Base-by-base conservation (phyloP, 1,139 yeast species). In the Taphrina wiesneri region DNA sequence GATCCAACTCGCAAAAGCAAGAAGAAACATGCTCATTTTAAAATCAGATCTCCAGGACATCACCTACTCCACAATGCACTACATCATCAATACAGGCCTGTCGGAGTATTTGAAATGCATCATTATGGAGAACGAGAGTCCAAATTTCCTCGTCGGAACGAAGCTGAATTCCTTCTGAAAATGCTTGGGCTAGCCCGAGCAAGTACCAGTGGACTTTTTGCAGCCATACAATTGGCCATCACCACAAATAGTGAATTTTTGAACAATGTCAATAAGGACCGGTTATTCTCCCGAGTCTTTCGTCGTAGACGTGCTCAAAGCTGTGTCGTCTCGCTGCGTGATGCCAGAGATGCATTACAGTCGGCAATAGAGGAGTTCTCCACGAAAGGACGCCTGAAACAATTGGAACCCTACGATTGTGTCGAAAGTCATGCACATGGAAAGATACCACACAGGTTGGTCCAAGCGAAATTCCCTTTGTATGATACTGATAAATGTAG, bases 81-180 rank as follows among this genome's bases (percentile, higher is more conserved):
- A 17, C 66, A 65, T 21, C 67, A 67, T 26, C 30, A 49, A 6
- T 67, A 65, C 25, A 17, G 43, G 5, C 69, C 68, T 3, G 68
- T 65, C 6, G 70, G 69, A 3, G 45, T 56, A 13, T 51, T 67
- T 32, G 69, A 68, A 49, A 54, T 61, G 47, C 61, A 56, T 17
- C 62, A 65, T n/a, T 62, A 67, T 28, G 43, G 51, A 21, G 69
- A 62, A 32, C 53, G 62, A 36, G 69, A 67, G 25, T 39, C 51
- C 13, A n/a, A 15, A 19, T 59, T 34, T 41, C 66, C 60, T 15
- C 32, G 52, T 19, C 21, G 23, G 25, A 32, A 21, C 19, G 65
- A 62, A 25, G 41, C 53, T 19, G 60, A 53, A 17, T 43, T 28
- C 54, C 36, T 53, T 4, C 30, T 53, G 13, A 23, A 45, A 28